phyloP scores from a whole-genome alignment of 1,284 basidiomycete genomes.

The Cutaneotrichosporon daszewskae region DNA sequence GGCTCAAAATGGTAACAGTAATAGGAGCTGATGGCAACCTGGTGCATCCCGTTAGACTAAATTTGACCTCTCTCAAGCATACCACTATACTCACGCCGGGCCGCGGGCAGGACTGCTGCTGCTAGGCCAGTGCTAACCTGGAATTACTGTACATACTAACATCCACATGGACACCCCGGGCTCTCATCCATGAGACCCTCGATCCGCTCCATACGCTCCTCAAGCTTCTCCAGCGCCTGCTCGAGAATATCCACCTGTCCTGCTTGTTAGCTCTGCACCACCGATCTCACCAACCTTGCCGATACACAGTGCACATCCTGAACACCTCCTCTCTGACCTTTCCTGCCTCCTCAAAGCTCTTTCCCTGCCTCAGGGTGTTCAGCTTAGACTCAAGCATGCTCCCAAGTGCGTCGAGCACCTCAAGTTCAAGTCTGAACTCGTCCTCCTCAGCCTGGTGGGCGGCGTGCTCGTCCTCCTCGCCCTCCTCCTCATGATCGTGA shows the following conservation, averaged over 20 bases:
- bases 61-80: too few species aligned
- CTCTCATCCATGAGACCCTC: slow-evolving; percentile 32
- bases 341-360: too few species aligned
- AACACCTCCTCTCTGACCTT: too few species aligned
- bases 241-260: slow-evolving; percentile 33
- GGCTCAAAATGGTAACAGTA: background rate
- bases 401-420: slow-evolving; percentile 52
- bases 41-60: background rate
- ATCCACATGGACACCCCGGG: slow-evolving; percentile 34
- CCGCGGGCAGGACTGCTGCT: background rate
- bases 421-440: slow-evolving; percentile 58
- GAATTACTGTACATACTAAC: slow-evolving; percentile 3
- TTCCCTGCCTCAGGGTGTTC: too few species aligned
- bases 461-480: slow-evolving; percentile 43
- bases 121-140: background rate
- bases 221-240: slow-evolving; percentile 24
- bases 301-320: too few species aligned
- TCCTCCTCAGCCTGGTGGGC: slow-evolving; percentile 51
- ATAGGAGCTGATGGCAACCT: background rate
- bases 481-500: slow-evolving; percentile 11
- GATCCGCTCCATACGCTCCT: slow-evolving; percentile 30
- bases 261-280: slow-evolving; percentile 5
- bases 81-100: too few species aligned
- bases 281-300: slow-evolving; percentile 13
- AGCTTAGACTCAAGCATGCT: slow-evolving; percentile 61